Percentiles rank a stretch among this genome's conserved stretches.
These are phyloP conservation scores for Taiozyma onychis DNA, from an alignment of 1,139 yeast genomes.

Conservation along the genomic window DNA sequence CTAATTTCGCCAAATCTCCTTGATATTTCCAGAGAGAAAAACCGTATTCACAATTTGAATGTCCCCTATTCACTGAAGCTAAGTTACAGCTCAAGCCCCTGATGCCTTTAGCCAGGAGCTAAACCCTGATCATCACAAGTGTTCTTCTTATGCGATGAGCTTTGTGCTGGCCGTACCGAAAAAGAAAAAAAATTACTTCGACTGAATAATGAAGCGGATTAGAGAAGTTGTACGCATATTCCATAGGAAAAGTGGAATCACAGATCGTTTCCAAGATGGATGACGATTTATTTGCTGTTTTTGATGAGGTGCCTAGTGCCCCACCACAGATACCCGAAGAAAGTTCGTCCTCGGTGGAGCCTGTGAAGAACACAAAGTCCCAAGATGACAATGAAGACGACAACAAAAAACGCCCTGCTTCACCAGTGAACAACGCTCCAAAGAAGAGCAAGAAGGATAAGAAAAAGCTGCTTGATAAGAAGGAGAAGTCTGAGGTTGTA, in stretches of 20 bases:
- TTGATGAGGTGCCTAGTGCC: constrained; percentile 47
- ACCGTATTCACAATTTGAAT: too few relatives aligned
- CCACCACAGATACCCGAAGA: constrained; percentile 28
- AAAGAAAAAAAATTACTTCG: background rate
- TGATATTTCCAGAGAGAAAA: too few relatives aligned
- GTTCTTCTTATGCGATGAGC: background rate
- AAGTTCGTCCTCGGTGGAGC: constrained; percentile 12
- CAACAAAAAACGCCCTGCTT: constrained; percentile 22
- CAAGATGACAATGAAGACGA: constrained; percentile 5
- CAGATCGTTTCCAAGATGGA: constrained; percentile 8
- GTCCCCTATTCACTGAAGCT: too few relatives aligned
- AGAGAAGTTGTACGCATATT: background rate
- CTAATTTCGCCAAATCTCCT: too few relatives aligned
- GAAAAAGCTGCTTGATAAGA: constrained; percentile 28
- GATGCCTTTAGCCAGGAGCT: too few relatives aligned
- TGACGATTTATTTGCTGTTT: constrained; percentile 66
- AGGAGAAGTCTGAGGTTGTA: constrained; percentile 31
- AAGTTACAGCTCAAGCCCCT: too few relatives aligned
- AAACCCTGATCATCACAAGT: too few relatives aligned
- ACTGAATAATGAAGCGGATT: background rate
- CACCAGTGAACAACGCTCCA: constrained; percentile 14
- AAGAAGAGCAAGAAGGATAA: constrained; percentile 27
- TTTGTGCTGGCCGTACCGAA: background rate
- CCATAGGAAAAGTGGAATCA: background rate
- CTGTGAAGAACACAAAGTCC: constrained; percentile 13